Evolutionary conservation across 495 filamentous ascomycete species (phyloP).

Genomic region (Penicillium ucsense): DNA sequence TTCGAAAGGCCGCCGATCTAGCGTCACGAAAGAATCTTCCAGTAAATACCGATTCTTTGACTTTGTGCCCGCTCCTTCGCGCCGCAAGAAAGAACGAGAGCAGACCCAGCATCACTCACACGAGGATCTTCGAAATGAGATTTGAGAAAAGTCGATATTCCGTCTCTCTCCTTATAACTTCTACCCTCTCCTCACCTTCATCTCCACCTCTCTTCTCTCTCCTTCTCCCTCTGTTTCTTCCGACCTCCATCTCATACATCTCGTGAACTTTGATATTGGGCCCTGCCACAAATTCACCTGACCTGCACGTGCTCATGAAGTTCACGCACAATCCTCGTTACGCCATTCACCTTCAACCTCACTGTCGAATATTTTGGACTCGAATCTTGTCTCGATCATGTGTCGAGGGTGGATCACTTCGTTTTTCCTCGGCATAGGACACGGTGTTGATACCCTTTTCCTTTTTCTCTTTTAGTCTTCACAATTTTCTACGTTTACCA

Average conservation of each 20-base stretch:
- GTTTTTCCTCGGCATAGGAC: slow-evolving; percentile 28
- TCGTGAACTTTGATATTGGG: no score
- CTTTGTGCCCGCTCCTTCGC: slow-evolving; percentile 33
- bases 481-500: no score
- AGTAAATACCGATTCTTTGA: slow-evolving; percentile 42
- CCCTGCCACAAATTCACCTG: no score
- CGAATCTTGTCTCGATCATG: slow-evolving; percentile 4
- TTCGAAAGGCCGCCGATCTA: slow-evolving; percentile 32
- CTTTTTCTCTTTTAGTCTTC: slow-evolving; percentile 2
- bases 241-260: no score
- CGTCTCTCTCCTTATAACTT: slow-evolving; percentile 1
- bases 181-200: slow-evolving; percentile 3
- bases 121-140: slow-evolving; percentile 31
- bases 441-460: slow-evolving; percentile 42
- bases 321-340: slow-evolving; percentile 13
- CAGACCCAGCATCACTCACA: slow-evolving; percentile 29
- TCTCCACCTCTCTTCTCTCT: slow-evolving; percentile 1
- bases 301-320: slow-evolving; percentile 26
- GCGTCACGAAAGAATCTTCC: slow-evolving; percentile 35
- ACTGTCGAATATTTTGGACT: slow-evolving; percentile 8
- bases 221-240: no score
- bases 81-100: slow-evolving; percentile 37
- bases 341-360: slow-evolving; percentile 7
- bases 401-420: slow-evolving; percentile 3
- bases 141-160: slow-evolving; percentile 9